These are phyloP conservation scores for Avena atlantica DNA, from an alignment of 176 grass and related monocot genomes.

Conservation along the genomic window DNA sequence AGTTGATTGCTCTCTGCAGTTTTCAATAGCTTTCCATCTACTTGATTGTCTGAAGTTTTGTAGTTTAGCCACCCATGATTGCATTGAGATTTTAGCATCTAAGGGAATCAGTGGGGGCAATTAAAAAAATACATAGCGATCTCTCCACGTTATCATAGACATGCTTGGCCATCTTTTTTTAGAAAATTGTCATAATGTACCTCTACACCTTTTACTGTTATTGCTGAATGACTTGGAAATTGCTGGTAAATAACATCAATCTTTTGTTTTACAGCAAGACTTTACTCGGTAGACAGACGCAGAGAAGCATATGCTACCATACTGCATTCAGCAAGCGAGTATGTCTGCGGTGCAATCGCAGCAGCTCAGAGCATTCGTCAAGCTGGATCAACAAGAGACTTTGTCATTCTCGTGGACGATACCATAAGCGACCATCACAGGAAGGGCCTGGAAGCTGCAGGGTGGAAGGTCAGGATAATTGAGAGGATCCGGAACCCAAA, in stretches of 20 bases:
- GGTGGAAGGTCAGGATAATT: constrained; percentile 92
- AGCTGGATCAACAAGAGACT: constrained; percentile 84
- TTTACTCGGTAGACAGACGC: constrained; percentile 64
- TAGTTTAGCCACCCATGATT: neutral
- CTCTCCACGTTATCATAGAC: neutral
- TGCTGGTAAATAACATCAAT: constrained; percentile 20
- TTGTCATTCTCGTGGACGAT: constrained; percentile 85
- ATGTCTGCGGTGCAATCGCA: constrained; percentile 91
- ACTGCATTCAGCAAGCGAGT: constrained; percentile 83
- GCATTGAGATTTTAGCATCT: neutral
- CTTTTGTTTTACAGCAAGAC: constrained; percentile 61
- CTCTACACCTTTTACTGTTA: neutral
- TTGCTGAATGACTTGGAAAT: neutral
- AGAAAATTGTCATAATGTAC: neutral
- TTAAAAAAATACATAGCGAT: neutral
- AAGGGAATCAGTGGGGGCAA: neutral
- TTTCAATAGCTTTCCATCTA: constrained; percentile 3
- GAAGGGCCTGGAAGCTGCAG: constrained; percentile 72
- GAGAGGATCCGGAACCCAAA: constrained; percentile 90
- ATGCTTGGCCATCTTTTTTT: neutral
- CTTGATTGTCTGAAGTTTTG: neutral
- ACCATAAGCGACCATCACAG: constrained; percentile 74
- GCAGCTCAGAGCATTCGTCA: constrained; percentile 92
- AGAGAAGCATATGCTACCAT: constrained; percentile 92
- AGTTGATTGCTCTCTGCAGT: constrained; percentile 10